Evolutionary conservation across 1,139 yeast species (phyloP).

Genomic region (Waltiozyma sp.): DNA sequence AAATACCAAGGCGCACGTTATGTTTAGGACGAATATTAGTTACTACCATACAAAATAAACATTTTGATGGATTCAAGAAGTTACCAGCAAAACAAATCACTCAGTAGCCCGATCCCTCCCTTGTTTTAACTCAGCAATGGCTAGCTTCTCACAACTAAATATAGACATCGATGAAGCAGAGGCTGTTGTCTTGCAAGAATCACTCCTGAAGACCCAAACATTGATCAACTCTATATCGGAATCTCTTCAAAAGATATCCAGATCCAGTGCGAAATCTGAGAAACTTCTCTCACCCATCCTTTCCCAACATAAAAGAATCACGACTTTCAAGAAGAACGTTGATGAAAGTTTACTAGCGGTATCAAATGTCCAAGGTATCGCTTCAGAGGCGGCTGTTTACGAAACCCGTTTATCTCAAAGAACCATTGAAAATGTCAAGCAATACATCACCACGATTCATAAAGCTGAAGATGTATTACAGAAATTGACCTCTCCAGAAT

Average conservation of each 20-base stretch:
- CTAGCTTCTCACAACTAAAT: constrained; percentile 2
- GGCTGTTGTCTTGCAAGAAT: constrained; percentile 70
- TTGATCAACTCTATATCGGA: constrained; percentile 45
- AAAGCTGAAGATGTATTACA: constrained; percentile 29
- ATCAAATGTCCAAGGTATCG: constrained; percentile 53
- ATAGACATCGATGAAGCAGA: constrained; percentile 76
- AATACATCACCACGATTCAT: constrained; percentile 26
- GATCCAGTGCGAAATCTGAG: constrained; percentile 52
- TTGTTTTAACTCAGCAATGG: neutral
- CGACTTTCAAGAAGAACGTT: constrained; percentile 45
- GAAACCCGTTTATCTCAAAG: constrained; percentile 30
- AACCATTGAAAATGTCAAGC: constrained; percentile 21
- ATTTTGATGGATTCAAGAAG: no score
- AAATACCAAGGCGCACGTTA: no score
- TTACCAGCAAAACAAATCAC: no score
- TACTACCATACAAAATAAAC: no score
- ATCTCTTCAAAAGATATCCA: constrained; percentile 45
- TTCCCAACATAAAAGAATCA: constrained; percentile 47
- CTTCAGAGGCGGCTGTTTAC: constrained; percentile 44
- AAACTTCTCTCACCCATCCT: constrained; percentile 62
- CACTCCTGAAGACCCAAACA: constrained; percentile 46
- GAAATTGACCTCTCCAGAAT: constrained; percentile 18
- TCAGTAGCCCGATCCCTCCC: neutral
- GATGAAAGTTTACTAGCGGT: constrained; percentile 51
- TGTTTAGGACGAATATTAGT: no score